Conservation (phyloP, 768 basidiomycete genomes). For the Cyathus striatus region DNA sequence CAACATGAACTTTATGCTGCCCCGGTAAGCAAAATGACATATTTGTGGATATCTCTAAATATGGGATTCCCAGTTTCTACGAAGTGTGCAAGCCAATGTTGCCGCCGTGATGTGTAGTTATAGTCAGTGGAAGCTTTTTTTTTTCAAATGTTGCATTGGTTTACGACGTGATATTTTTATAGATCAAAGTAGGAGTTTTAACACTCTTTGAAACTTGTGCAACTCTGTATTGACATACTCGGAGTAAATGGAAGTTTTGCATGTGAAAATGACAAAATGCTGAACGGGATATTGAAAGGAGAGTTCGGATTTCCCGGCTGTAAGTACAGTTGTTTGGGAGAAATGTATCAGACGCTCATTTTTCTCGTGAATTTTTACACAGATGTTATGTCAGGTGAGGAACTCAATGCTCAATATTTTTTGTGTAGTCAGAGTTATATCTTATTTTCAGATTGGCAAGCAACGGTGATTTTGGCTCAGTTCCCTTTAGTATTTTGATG, state of each 20-base stretch:
- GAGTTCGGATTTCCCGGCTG: slow-evolving; percentile 68
- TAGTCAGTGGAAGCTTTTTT: slow-evolving; percentile 24
- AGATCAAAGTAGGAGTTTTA: slow-evolving; percentile 28
- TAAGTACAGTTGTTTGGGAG: slow-evolving; percentile 19
- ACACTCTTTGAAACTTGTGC: not conserved
- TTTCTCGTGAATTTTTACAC: not conserved
- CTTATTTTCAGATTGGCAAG: slow-evolving; percentile 49
- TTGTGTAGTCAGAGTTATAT: not conserved
- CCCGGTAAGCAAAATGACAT: slow-evolving; percentile 43
- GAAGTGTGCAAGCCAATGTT: slow-evolving; percentile 60
- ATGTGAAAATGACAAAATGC: slow-evolving; percentile 55
- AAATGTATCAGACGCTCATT: slow-evolving; percentile 3
- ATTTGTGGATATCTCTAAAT: no score
- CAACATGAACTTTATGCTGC: slow-evolving; percentile 56
- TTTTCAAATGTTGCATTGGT: not conserved
- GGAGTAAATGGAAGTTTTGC: slow-evolving; percentile 53
- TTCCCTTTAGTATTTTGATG: not conserved
- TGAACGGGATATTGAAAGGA: slow-evolving; percentile 59
- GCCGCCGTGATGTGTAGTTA: slow-evolving; percentile 67
- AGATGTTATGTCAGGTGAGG: slow-evolving; percentile 43
- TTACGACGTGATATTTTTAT: not conserved
- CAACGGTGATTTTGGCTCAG: slow-evolving; percentile 34
- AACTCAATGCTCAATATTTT: no score
- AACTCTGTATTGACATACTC: not conserved
- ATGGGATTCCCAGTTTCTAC: no score